phyloP scores from a whole-genome alignment of 257 asterid species.

The Coffea canephora region DNA sequence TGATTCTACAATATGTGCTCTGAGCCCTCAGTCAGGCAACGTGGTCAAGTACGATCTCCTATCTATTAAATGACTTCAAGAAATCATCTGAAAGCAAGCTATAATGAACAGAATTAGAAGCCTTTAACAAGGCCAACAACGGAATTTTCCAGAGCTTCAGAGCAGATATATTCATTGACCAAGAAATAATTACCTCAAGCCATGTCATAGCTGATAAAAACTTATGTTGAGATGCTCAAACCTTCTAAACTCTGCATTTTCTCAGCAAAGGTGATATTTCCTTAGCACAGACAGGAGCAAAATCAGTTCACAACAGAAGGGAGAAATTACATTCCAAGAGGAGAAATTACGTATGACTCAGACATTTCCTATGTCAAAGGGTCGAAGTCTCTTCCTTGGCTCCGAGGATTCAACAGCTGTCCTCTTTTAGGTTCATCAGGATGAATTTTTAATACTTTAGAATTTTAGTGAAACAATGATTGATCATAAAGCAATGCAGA shows the following conservation, averaged over 20 bases:
- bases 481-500: not conserved
- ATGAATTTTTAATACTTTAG: too few species aligned
- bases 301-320: not conserved
- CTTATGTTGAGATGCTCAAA: not conserved
- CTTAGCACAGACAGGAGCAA: not conserved
- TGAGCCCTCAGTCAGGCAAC: not conserved
- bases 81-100: constrained; percentile 1
- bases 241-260: not conserved
- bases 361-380: not conserved
- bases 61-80: not conserved
- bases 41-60: not conserved
- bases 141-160: not conserved
- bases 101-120: too few species aligned
- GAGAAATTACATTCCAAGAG: not conserved
- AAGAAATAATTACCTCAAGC: not conserved
- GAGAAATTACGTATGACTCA: not conserved
- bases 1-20: too few species aligned
- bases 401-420: too few species aligned
- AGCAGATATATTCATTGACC: not conserved
- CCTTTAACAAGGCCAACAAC: not conserved
- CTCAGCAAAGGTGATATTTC: not conserved
- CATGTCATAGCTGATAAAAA: not conserved
- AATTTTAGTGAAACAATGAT: not conserved
- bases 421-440: not conserved
- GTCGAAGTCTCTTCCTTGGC: not conserved